Percentiles rank a stretch among this genome's conserved stretches.
Evolutionary conservation across 2,329 filamentous ascomycete genomes (phyloP).

Genomic region (Plectosphaerella plurivora): DNA sequence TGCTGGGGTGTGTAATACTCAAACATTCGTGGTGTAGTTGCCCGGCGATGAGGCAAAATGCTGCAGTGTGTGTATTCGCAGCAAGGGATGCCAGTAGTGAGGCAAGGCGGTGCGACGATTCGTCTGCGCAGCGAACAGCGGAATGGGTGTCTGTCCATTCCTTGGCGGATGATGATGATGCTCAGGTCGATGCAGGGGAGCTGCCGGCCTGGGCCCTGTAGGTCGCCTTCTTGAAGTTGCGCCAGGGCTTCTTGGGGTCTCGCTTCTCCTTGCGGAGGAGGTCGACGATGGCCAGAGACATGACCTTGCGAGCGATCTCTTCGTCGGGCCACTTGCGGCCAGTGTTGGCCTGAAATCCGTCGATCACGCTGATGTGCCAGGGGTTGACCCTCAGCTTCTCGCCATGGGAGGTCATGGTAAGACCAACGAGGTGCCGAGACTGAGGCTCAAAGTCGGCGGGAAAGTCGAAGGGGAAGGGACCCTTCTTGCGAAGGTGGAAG

Average conservation of each 20-base stretch:
- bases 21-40: too few species aligned
- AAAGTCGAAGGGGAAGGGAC: conserved; percentile 32
- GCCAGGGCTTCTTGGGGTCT: not conserved
- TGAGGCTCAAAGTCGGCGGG: conserved; percentile 17
- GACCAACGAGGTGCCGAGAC: conserved; percentile 38
- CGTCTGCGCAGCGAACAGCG: too few species aligned
- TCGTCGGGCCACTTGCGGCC: conserved; percentile 45
- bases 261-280: conserved; percentile 24
- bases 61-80: too few species aligned
- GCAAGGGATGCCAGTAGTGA: too few species aligned
- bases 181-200: too few species aligned
- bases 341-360: conserved; percentile 45
- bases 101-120: too few species aligned
- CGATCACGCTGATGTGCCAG: conserved; percentile 56
- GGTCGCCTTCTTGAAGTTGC: not conserved
- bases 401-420: conserved; percentile 40
- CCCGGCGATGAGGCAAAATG: too few species aligned
- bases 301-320: conserved; percentile 46
- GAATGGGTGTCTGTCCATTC: too few species aligned
- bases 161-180: too few species aligned
- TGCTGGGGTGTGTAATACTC: too few species aligned
- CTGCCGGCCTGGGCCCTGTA: too few species aligned
- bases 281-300: conserved; percentile 49
- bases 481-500: conserved; percentile 40
- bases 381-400: conserved; percentile 42